Evolutionary conservation across 805 yeast species (phyloP).

Genomic region (Lipomyces mesembrius): DNA sequence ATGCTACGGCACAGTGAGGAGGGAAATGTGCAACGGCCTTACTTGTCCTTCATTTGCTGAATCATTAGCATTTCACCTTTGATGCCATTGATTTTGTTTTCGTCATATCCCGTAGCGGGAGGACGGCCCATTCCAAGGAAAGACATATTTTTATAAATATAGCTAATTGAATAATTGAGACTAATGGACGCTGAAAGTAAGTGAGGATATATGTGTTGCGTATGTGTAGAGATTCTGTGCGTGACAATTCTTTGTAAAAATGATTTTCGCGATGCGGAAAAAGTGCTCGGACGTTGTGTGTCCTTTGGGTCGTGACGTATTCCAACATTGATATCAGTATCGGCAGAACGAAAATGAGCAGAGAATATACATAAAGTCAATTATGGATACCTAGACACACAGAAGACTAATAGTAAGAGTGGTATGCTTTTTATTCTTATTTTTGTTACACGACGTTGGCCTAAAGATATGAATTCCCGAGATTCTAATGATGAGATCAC

Average conservation of each 20-base stretch:
- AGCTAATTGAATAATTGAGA: neutral
- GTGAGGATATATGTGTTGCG: neutral
- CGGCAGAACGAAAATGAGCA: neutral
- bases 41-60: conserved; percentile 33
- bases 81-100: conserved; percentile 30
- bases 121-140: conserved; percentile 39
- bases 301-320: neutral
- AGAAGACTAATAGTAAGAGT: neutral
- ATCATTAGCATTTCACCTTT: conserved; percentile 37
- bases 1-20: neutral
- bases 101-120: conserved; percentile 31
- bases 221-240: neutral
- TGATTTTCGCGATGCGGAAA: neutral
- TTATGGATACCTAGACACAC: neutral
- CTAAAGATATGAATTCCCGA: neutral
- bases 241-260: neutral
- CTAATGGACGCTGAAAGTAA: neutral
- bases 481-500: conserved; percentile 11
- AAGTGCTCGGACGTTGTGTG: neutral
- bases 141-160: conserved; percentile 32
- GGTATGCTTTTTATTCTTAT: neutral
- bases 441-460: neutral
- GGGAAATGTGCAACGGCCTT: conserved; percentile 1
- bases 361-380: neutral
- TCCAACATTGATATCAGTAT: neutral